Conservation (phyloP, 2,329 filamentous ascomycete genomes). For the Metarhizium robertsii region DNA sequence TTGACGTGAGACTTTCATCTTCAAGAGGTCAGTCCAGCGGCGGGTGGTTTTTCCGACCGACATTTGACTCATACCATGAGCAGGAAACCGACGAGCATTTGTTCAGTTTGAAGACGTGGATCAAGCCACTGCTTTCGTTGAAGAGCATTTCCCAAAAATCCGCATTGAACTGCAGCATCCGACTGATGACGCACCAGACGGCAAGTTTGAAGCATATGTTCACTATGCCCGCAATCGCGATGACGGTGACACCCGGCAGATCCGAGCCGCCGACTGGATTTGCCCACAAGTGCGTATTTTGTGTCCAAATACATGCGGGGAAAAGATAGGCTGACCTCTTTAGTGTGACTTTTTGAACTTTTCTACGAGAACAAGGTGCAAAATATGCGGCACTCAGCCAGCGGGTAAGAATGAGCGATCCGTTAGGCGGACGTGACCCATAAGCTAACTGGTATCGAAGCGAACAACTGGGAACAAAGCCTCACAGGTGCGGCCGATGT, state of each 20-base stretch:
- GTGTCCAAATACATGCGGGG: not conserved
- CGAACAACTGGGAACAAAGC: conserved; percentile 22
- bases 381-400: conserved; percentile 24
- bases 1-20: conserved; percentile 30
- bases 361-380: conserved; percentile 26
- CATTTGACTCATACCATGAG: conserved; percentile 8
- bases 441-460: not conserved
- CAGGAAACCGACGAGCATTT: conserved; percentile 31
- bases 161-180: conserved; percentile 24
- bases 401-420: conserved; percentile 16
- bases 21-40: conserved; percentile 19
- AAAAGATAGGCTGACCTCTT: conserved; percentile 9
- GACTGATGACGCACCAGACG: conserved; percentile 30
- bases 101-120: conserved; percentile 31
- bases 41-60: not conserved
- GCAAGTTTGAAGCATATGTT: conserved; percentile 26
- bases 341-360: conserved; percentile 33
- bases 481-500: conserved; percentile 41
- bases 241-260: conserved; percentile 19
- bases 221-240: conserved; percentile 32
- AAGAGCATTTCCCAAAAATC: conserved; percentile 32
- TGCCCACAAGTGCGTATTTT: conserved; percentile 22
- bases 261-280: conserved; percentile 21
- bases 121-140: conserved; percentile 31
- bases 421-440: not conserved